These are phyloP conservation scores for Saksenaea vasiformis DNA, from an alignment of 371 early-diverging fungal genomes.

Conservation along the genomic window DNA sequence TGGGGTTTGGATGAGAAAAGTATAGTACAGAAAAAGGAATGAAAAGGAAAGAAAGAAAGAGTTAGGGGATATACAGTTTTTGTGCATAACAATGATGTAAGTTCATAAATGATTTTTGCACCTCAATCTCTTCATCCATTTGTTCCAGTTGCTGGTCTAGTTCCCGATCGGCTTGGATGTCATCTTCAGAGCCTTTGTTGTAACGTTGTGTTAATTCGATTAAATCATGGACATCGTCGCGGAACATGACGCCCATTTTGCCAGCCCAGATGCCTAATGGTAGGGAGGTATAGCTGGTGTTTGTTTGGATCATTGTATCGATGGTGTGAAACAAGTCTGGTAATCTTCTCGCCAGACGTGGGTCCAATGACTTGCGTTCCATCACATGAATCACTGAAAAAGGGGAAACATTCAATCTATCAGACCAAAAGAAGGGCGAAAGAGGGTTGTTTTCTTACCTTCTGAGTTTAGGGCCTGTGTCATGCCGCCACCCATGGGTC, in stretches of 20 bases:
- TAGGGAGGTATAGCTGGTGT: constrained; percentile 39
- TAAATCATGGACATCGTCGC: constrained; percentile 37
- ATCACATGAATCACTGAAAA: constrained; percentile 34
- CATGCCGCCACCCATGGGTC: constrained; percentile 15
- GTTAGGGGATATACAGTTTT: constrained; percentile 16
- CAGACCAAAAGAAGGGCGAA: constrained; percentile 3
- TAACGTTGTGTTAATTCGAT: constrained; percentile 23
- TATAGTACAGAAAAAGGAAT: not conserved
- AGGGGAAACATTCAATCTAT: constrained; percentile 1
- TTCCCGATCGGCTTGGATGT: constrained; percentile 23
- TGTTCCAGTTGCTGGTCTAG: constrained; percentile 26
- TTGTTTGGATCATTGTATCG: not conserved
- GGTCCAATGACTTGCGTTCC: constrained; percentile 35
- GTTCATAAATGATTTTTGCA: constrained; percentile 45
- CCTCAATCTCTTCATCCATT: constrained; percentile 38
- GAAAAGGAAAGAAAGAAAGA: constrained; percentile 3
- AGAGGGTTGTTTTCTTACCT: constrained; percentile 25
- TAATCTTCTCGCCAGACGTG: constrained; percentile 37
- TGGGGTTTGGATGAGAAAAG: not conserved
- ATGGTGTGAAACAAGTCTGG: constrained; percentile 27
- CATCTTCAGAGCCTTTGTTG: constrained; percentile 3
- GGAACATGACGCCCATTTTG: constrained; percentile 42
- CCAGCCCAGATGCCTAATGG: constrained; percentile 52
- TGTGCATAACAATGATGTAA: constrained; percentile 32
- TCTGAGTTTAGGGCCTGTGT: constrained; percentile 36